phyloP scores from a whole-genome alignment of 306 rosid species.

The Lotus japonicus region DNA sequence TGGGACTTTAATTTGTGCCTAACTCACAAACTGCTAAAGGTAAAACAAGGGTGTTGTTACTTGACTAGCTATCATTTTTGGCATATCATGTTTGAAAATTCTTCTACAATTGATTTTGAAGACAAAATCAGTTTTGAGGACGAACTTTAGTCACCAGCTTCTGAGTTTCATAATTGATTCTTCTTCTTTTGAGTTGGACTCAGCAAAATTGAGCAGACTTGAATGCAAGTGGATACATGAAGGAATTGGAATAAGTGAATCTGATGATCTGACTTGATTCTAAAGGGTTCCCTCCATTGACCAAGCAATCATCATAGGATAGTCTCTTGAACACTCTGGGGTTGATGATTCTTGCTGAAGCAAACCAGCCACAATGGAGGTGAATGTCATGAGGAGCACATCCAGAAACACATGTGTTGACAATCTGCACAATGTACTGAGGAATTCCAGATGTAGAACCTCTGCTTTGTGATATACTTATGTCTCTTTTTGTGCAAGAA shows the following conservation, averaged over 20 bases:
- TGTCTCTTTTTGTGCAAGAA: constrained; percentile 45
- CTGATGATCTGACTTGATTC: constrained; percentile 37
- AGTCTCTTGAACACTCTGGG: constrained; percentile 58
- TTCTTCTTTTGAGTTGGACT: constrained; percentile 1
- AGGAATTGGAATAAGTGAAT: constrained; percentile 59
- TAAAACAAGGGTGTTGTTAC: too few species aligned
- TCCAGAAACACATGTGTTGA: constrained; percentile 54
- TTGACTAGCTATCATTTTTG: too few species aligned
- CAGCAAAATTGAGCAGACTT: constrained; percentile 57
- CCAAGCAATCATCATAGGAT: constrained; percentile 57
- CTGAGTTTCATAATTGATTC: too few species aligned
- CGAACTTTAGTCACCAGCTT: too few species aligned
- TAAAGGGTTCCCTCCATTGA: constrained; percentile 54
- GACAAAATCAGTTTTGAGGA: too few species aligned
- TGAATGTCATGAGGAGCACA: constrained; percentile 54
- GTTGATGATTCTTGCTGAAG: constrained; percentile 51
- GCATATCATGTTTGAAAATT: too few species aligned
- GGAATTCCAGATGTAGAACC: constrained; percentile 53
- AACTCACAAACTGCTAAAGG: too few species aligned
- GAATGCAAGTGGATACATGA: constrained; percentile 53
- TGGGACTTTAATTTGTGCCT: too few species aligned
- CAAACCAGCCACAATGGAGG: constrained; percentile 76
- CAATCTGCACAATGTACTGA: constrained; percentile 50
- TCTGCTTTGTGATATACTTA: constrained; percentile 58
- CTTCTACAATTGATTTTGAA: too few species aligned